phyloP scores from a whole-genome alignment of 352 stramenopile genomes.

The Blastocystis sp. region DNA sequence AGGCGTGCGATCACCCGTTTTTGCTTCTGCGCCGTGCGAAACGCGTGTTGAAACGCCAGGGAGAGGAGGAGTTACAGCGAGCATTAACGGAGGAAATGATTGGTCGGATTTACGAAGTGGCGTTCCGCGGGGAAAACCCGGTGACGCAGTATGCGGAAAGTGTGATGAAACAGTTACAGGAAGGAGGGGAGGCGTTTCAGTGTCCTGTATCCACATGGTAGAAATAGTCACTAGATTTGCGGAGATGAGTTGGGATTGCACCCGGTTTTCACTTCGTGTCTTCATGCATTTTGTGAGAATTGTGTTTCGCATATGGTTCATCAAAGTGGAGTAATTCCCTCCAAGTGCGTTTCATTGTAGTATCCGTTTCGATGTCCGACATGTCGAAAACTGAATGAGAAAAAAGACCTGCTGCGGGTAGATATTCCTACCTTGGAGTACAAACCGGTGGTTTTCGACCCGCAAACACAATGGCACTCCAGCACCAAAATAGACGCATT shows the following conservation, averaged over 20 bases:
- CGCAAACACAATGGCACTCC: not conserved
- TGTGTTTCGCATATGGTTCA: constrained; percentile 66
- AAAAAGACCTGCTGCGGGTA: constrained; percentile 38
- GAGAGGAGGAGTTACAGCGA: constrained; percentile 61
- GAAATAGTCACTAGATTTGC: not conserved
- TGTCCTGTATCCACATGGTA: not conserved
- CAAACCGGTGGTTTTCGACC: constrained; percentile 7
- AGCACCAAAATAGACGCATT: constrained; percentile 48
- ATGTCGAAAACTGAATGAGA: constrained; percentile 40
- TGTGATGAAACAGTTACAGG: not conserved
- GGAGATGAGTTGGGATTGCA: not conserved
- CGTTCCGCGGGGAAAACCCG: not conserved
- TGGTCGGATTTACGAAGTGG: constrained; percentile 4
- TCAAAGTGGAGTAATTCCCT: constrained; percentile 59
- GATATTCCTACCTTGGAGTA: constrained; percentile 18
- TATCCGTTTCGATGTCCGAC: constrained; percentile 52
- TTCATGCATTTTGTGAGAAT: constrained; percentile 70
- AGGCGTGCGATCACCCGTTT: constrained; percentile 77
- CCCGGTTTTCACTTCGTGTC: constrained; percentile 72
- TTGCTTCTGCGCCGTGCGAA: constrained; percentile 68
- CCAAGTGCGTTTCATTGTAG: not conserved
- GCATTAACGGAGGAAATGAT: constrained; percentile 29
- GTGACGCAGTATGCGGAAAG: not conserved
- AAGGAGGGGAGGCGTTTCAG: not conserved
- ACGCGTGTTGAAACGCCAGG: constrained; percentile 59